Evolutionary conservation across 441 rosid species (phyloP), one percentile per base, ranked within the genome.

Genomic region (Corymbia calophylla): DNA sequence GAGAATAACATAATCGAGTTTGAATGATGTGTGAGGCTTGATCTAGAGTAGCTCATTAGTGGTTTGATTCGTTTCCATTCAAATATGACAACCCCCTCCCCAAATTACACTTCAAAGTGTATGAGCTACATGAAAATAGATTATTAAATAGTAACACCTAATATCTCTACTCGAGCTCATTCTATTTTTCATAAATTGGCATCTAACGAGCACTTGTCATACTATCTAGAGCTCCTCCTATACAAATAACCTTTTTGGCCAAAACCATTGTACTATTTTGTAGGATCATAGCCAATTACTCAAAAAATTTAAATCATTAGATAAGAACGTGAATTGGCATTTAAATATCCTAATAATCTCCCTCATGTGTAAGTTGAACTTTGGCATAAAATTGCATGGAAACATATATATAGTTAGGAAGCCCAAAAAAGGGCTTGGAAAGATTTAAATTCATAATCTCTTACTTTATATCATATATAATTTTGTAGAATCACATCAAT

Each of bases 151-250:
- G 23, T 9, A 62, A 62, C 7, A 62, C 18, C 6, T 12, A 8
- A 0, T 0, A 0, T 60, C 66, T 60, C 66, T 29, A 25, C 25
- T 60, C 31, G 2, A 62, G 68, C 18, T 29, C 6, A 16, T 56
- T 56, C 23, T 56, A 9, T 56, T 21, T 56, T 56, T 27, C 13
- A 56, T 9, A 0, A 56, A 56, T 0, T 3, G 0, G 2, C 27
- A 8, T 60, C 17, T 35, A 35, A 35, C 39, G 4, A 35, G 39
- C 39, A 35, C 39, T 35, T 35, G 39, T 35, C 39, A 35, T 35
- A 35, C 39, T 35, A 35, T 35, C 39, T 35, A 35, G 39, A 35
- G 39, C 39, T 35, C 18, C 68, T 62, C 68, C 2, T 29, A 13
- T 13, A 31, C 32, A 60, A 62, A 62, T 29, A 62, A 62, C 16